Evolutionary conservation across 1,284 basidiomycete species (phyloP).

Genomic region (Trichosporon ovoides): DNA sequence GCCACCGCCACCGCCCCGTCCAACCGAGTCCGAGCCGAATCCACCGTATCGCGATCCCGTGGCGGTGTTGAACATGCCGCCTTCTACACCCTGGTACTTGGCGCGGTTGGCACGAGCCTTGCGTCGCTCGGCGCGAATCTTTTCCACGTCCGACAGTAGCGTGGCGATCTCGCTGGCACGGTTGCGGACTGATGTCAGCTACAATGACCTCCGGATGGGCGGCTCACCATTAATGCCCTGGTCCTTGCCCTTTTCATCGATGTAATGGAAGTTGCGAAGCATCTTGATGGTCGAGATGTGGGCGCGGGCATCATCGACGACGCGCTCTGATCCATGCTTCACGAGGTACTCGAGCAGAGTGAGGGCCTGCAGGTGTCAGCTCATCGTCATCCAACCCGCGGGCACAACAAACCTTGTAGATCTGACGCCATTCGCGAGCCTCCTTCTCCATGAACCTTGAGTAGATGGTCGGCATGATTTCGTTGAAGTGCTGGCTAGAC

Average conservation of each 20-base stretch:
- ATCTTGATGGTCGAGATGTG: constrained; percentile 96
- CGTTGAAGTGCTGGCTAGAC: constrained; percentile 92
- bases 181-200: constrained; percentile 17
- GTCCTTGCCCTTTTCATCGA: constrained; percentile 98
- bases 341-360: constrained; percentile 92
- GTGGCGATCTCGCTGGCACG: constrained; percentile 87
- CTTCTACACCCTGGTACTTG: constrained; percentile 72
- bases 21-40: constrained; percentile 65
- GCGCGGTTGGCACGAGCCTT: constrained; percentile 89
- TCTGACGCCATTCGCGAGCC: constrained; percentile 95
- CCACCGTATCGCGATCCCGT: constrained; percentile 65
- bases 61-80: constrained; percentile 48
- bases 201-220: neutral
- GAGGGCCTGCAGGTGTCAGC: constrained; percentile 60
- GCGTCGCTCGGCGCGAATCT: constrained; percentile 79
- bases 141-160: constrained; percentile 83
- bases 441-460: constrained; percentile 96
- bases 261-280: constrained; percentile 95
- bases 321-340: constrained; percentile 97
- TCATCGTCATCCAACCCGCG: neutral
- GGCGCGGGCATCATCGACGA: constrained; percentile 93
- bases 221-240: constrained; percentile 89
- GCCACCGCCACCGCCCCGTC: constrained; percentile 51
- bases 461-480: constrained; percentile 98
- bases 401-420: constrained; percentile 73